These are phyloP conservation scores for Crepidotus variabilis DNA, from an alignment of 768 basidiomycete genomes.

Conservation along the genomic window DNA sequence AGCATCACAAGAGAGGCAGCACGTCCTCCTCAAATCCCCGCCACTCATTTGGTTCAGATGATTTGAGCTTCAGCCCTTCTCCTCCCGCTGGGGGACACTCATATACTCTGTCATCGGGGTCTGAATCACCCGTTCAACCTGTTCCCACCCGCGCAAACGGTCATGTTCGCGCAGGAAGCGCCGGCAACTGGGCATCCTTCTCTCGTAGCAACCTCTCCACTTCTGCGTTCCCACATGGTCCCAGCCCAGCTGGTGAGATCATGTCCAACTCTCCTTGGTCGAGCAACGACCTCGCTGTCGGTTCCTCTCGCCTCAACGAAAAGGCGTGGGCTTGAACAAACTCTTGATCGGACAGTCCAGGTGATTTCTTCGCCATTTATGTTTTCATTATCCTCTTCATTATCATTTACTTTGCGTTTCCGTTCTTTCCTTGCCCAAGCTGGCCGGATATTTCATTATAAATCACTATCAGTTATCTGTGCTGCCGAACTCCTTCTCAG, in stretches of 20 bases:
- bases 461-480: conserved; percentile 10
- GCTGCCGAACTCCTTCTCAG: conserved; percentile 20
- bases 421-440: conserved; percentile 17
- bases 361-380: conserved; percentile 6
- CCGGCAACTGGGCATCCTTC: conserved; percentile 74
- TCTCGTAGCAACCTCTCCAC: conserved; percentile 43
- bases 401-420: conserved; percentile 6
- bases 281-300: conserved; percentile 21
- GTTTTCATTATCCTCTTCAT: conserved; percentile 9
- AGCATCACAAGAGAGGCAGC: conserved; percentile 38
- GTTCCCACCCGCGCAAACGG: conserved; percentile 47
- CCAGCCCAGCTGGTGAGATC: conserved; percentile 56
- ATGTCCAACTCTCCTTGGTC: conserved; percentile 44
- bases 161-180: conserved; percentile 76
- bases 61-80: conserved; percentile 54
- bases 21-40: conserved; percentile 52
- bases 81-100: conserved; percentile 48
- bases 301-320: conserved; percentile 49
- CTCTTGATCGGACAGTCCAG: conserved; percentile 2
- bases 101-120: conserved; percentile 40
- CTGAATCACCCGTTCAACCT: conserved; percentile 22
- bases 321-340: conserved; percentile 52
- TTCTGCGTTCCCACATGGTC: conserved; percentile 46
- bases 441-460: conserved; percentile 38
- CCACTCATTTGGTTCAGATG: conserved; percentile 75